Base-by-base conservation (phyloP, 306 rosid genomes). In the Vicia sativa region DNA sequence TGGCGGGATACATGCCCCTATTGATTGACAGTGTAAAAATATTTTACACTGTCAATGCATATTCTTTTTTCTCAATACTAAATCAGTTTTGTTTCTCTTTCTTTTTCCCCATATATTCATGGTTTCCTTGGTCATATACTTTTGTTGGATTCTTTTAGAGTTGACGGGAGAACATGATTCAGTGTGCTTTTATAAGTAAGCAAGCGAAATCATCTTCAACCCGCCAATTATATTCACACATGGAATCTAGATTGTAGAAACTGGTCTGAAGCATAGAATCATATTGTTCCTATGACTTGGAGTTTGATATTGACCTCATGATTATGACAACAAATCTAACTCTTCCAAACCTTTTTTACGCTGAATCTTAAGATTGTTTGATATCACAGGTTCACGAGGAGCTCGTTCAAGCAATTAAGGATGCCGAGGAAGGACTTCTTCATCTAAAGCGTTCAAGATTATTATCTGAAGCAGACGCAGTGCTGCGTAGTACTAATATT, bases 371-470 rank as follows among this genome's bases (percentile, higher is more conserved):
- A n/a, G 14, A 18, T 38, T 50, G 5, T 48, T 70, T 57, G 26
- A 49, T 16, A 29, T 76, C 52, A 14, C 83, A 92, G 98, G 90
- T 93, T 79, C 83, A 81, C 0, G 91, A 76, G 70, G 98, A 93
- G 84, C 86, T 93, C 72, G 81, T 86, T 63, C 89, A 85, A 76
- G 96, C 85, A 52, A 93, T 90, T 59, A 93, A 85, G 77, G 98
- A 88, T 67, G 90, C 91, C 0, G 96, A 93, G 81, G 97, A 93
- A 78, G 96, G 96, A 42, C 91, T 93, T 72, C 67, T 93, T 79
- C 88, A 82, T 68, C 82, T 93, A 43, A 93, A 93, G 50, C 96
- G 91, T 50, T 82, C 95, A 11, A 77, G 97, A 72, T 73, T 90
- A 73, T 78, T 93, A 29, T 78, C 80, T 62, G 96, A 90, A 85